A percentile compares a stretch with the other conserved stretches of the same genome.
These are phyloP conservation scores for Trebouxia gelatinosa DNA, from an alignment of 163 green algal genomes.

Conservation along the genomic window DNA sequence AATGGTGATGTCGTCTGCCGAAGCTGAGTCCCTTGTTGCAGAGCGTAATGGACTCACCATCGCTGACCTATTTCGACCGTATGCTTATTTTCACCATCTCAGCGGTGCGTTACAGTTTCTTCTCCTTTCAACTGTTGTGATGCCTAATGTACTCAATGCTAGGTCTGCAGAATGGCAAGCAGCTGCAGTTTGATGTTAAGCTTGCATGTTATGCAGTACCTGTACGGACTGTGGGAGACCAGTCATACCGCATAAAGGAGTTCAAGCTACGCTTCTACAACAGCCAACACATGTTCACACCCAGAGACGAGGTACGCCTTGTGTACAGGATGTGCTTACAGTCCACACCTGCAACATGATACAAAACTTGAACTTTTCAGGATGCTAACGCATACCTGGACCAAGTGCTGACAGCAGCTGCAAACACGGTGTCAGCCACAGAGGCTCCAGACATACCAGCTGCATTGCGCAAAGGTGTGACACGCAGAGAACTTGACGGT, in stretches of 20 bases:
- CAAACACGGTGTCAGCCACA: conserved; percentile 33
- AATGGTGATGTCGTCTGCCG: conserved; percentile 65
- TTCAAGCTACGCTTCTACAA: conserved; percentile 73
- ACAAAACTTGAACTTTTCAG: conserved; percentile 34
- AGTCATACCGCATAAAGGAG: conserved; percentile 67
- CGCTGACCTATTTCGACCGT: conserved; percentile 80
- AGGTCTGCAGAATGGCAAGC: not conserved
- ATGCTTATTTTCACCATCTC: conserved; percentile 68
- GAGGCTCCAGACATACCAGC: conserved; percentile 43
- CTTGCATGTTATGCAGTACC: conserved; percentile 62
- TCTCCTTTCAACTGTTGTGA: not conserved
- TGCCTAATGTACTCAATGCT: not conserved
- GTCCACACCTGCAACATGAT: not conserved
- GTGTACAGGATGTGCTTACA: not conserved
- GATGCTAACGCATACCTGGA: conserved; percentile 62
- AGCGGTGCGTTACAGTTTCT: conserved; percentile 53
- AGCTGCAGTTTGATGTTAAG: not conserved
- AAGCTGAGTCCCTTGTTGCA: conserved; percentile 59
- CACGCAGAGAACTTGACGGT: no score
- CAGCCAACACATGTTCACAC: conserved; percentile 63
- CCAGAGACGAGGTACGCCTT: conserved; percentile 57
- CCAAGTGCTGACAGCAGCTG: conserved; percentile 47
- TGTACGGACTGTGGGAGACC: conserved; percentile 75
- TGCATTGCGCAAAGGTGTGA: conserved; percentile 33
- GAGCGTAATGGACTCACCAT: conserved; percentile 69